Evolutionary conservation across 768 basidiomycete genomes (phyloP), one percentile per base, ranked within the genome.

Genomic region (Boletus subcaerulescens): DNA sequence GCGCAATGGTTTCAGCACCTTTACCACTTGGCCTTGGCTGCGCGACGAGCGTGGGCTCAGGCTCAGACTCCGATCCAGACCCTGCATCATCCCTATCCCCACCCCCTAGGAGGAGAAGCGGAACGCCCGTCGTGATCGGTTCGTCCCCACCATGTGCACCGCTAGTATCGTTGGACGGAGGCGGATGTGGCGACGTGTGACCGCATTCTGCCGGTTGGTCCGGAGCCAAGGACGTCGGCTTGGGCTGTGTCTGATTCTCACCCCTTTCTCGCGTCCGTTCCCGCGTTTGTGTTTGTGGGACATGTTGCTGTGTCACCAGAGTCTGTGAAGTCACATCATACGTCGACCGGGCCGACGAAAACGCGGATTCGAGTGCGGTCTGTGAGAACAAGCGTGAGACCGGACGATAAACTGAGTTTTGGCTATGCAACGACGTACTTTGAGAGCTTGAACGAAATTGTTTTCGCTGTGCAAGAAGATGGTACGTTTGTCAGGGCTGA

Each of bases 401-500:
- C n/a, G n/a, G 47, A 48, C 2, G 15, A 24, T 12, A n/a, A 6
- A 26, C 1, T 14, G 3, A 20, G 12, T 6, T 12, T 18, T 31
- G n/a, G 3, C 5, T 3, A 9, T 26, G 0, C 7, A 22, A 1
- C 14, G 33, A 52, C 66, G 14, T 50, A 93, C 93, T 75, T 91
- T 94, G 39, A 98, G 77, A 0, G 86, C 83, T 3, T 81, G 72
- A 1, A 98, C 78, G 17, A 99, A 72, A 56, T 87, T 88, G 12
- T 77, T 78, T 68, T 99, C 96, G 67, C 86, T 86, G 61, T 98
- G 93, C 12, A 99, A 65, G 48, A 97, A 86, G 36, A 98, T 89
- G 0, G 93, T 95, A n/a, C 96, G 81, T 66, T 98, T 99, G 74
- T 98, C 97, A 0, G 97, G 96, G 57, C 86, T 91, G 55, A 98